Base-by-base conservation (phyloP, 352 stramenopile genomes). In the Globisporangium splendens region DNA sequence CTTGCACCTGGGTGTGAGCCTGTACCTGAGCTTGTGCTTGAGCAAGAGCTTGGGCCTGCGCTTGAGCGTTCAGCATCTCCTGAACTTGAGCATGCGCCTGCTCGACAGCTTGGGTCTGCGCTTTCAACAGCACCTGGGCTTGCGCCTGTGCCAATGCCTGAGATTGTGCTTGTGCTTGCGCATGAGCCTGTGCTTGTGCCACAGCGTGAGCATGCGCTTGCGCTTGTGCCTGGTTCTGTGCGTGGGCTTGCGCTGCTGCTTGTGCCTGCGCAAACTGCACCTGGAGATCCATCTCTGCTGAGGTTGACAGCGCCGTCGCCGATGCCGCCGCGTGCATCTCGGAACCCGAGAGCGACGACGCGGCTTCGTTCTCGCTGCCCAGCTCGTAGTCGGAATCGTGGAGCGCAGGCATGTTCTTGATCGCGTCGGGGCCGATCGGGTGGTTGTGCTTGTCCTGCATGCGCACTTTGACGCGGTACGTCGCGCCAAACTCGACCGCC, bases 371-470 rank as follows among this genome's bases (percentile, higher is more conserved):
- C 22, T 69, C 62, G 17, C 71, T 58, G 2, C 63, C 63, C 17
- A 89, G 56, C 18, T 89, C 79, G 47, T 84, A 87, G 54, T 87
- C 77, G n/a, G 77, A 69, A n/a, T 88, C 75, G 50, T 80, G 63
- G n/a, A 89, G 61, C 33, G 62, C 46, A 0, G 59, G 68, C 62
- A 89, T 70, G 56, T 68, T 65, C 59, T 89, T 88, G 44, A 79
- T 71, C 12, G 79, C 73, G 46, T 91, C 76, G 0, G 77, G 82
- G 0, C 83, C 83, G 41, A 92, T 90, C 6, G 68, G 68, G 50
- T 92, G 83, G 63, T 92, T 92, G 71, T 92, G 83, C 59, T 88
- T 75, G 55, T 88, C 79, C 51, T 90, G 74, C 18, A 50, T 72
- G 18, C 83, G 83, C 59, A 92, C 79, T 57, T 85, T 86, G 21